Evolutionary conservation across 2,329 filamentous ascomycete species (phyloP).

Genomic region (Fonsecaea pedrosoi): DNA sequence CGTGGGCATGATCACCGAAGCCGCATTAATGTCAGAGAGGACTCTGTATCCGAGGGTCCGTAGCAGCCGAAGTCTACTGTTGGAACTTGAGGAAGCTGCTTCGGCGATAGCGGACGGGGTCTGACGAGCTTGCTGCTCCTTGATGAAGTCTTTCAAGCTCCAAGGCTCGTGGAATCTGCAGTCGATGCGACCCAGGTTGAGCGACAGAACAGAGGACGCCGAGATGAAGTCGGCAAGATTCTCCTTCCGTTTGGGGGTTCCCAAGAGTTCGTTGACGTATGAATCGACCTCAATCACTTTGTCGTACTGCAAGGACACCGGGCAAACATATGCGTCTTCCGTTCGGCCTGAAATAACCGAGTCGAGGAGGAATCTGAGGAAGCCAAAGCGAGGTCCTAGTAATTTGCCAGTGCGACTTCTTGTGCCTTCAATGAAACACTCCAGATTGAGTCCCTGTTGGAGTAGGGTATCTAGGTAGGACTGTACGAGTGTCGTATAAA

Average conservation of each 20-base stretch:
- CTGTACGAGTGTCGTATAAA: slow-evolving; percentile 93
- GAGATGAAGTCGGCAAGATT: slow-evolving; percentile 90
- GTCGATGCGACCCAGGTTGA: slow-evolving; percentile 89
- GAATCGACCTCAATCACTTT: slow-evolving; percentile 98
- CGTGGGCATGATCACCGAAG: slow-evolving; percentile 97
- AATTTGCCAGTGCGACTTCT: slow-evolving; percentile 93
- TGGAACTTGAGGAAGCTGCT: slow-evolving; percentile 46
- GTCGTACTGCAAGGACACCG: slow-evolving; percentile 97
- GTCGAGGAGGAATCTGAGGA: slow-evolving; percentile 88
- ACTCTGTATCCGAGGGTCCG: slow-evolving; percentile 91
- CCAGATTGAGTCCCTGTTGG: slow-evolving; percentile 89
- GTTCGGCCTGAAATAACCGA: slow-evolving; percentile 87
- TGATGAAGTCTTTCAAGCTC: slow-evolving; percentile 83
- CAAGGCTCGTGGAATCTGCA: slow-evolving; percentile 96
- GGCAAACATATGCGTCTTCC: slow-evolving; percentile 89
- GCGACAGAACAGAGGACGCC: slow-evolving; percentile 82
- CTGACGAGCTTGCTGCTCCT: slow-evolving; percentile 70
- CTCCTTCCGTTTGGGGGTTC: slow-evolving; percentile 94
- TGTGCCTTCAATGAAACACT: slow-evolving; percentile 97
- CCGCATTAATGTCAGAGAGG: slow-evolving; percentile 90
- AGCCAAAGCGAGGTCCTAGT: slow-evolving; percentile 92
- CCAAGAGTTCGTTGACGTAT: slow-evolving; percentile 92
- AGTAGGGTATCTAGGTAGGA: slow-evolving; percentile 92
- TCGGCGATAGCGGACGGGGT: slow-evolving; percentile 49
- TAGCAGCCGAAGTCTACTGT: slow-evolving; percentile 71